phyloP scores from a whole-genome alignment of 441 rosid species.

The Eutrema salsugineum region DNA sequence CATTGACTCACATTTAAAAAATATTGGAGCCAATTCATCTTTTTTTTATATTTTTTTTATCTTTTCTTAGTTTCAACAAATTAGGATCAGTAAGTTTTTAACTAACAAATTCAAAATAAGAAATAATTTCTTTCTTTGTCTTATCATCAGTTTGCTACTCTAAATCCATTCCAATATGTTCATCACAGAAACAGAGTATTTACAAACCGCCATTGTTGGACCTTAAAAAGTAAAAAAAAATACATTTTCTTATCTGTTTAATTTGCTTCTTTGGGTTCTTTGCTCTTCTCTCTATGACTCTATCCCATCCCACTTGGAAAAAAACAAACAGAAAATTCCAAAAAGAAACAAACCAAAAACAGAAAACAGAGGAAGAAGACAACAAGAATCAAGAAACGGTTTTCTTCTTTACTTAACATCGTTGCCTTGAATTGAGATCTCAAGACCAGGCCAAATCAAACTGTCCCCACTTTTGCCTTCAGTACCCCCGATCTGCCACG shows the following conservation, averaged over 20 bases:
- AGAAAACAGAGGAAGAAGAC: slow-evolving; percentile 9
- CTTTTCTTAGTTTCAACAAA: background rate
- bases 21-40: background rate
- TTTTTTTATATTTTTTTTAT: background rate
- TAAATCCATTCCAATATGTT: slow-evolving; percentile 14
- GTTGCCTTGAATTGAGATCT: slow-evolving; percentile 71
- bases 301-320: background rate
- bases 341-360: background rate
- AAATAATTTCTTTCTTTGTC: background rate
- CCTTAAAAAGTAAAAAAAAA: background rate
- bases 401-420: slow-evolving; percentile 43
- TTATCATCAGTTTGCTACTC: background rate
- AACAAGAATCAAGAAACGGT: slow-evolving; percentile 1
- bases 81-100: background rate
- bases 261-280: background rate
- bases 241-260: background rate
- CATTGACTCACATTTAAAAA: slow-evolving; percentile 11
- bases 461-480: slow-evolving; percentile 53
- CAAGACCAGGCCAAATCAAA: slow-evolving; percentile 75
- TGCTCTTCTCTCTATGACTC: background rate
- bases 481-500: slow-evolving; percentile 70
- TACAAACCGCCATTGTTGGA: slow-evolving; percentile 8
- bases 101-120: background rate
- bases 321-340: slow-evolving; percentile 7
- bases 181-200: slow-evolving; percentile 9